Evolutionary conservation across 2,329 filamentous ascomycete genomes (phyloP), one percentile per base, ranked within the genome.

Genomic region (Nigrograna mackinnonii): DNA sequence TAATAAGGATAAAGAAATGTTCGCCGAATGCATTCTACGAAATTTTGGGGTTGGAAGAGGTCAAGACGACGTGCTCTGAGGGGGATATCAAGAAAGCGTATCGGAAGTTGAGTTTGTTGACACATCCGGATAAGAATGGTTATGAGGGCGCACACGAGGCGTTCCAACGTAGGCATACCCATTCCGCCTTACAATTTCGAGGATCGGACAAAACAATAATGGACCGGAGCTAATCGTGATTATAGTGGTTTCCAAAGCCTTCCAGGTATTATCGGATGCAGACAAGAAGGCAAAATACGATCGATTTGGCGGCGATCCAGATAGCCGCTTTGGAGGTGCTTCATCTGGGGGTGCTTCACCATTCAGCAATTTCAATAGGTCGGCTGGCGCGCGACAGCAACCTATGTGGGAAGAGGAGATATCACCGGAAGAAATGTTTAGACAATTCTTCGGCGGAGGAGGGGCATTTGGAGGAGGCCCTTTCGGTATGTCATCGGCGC

Each of bases 121-220:
- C 94, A 46, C 94, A 99, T 77, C 94, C 94, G 50, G 94, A 99
- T 77, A 99, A 99, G 78, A 99, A 99, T 78, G 91, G 91, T 37
- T 91, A 96, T 68, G 86, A 92, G 26, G 84, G 95, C 46, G 92
- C 94, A 41, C 94, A 96, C 67, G 94, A 99, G 75, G 94, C 94
- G 22, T 99, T 99, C 76, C 99, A 99, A 77, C 88, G 81, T 84
- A 46, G 11, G 31, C n/a, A n/a, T n/a, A n/a, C n/a, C n/a, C n/a
- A n/a, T n/a, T n/a, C n/a, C n/a, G n/a, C n/a, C n/a, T n/a, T n/a
- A n/a, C n/a, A n/a, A n/a, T n/a, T n/a, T n/a, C n/a, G n/a, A n/a
- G n/a, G n/a, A n/a, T n/a, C n/a, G n/a, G n/a, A n/a, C n/a, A n/a
- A n/a, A n/a, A n/a, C n/a, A n/a, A n/a, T n/a, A n/a, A n/a, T n/a